Conservation (phyloP, 1,284 basidiomycete species). For the Trametes sp. region DNA sequence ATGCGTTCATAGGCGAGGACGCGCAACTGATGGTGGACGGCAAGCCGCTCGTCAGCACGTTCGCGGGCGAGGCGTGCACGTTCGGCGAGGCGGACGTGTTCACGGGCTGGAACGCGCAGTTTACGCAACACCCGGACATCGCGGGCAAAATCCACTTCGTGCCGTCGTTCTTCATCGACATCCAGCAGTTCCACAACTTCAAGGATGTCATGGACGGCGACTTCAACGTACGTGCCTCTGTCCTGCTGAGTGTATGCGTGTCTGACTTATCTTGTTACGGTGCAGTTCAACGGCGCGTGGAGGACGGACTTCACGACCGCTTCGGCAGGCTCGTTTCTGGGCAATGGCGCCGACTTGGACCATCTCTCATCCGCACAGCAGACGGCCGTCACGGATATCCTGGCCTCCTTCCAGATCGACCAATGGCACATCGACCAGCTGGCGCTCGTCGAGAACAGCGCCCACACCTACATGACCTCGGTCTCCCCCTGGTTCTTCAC, state of each 20-base stretch:
- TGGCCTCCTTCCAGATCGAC: slow-evolving; percentile 56
- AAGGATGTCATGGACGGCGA: slow-evolving; percentile 61
- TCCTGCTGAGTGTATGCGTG: neutral
- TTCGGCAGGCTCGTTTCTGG: neutral
- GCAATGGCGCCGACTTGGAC: slow-evolving; percentile 31
- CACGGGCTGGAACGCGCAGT: slow-evolving; percentile 67
- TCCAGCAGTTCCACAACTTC: slow-evolving; percentile 57
- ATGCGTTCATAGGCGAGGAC: slow-evolving; percentile 61
- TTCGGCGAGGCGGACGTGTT: slow-evolving; percentile 65
- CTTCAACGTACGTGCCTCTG: slow-evolving; percentile 57
- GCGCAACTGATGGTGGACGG: slow-evolving; percentile 69
- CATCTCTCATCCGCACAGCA: slow-evolving; percentile 40
- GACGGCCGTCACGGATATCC: slow-evolving; percentile 47
- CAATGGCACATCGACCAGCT: slow-evolving; percentile 44
- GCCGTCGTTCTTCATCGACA: slow-evolving; percentile 70
- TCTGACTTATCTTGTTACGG: slow-evolving; percentile 1
- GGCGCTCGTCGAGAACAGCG: slow-evolving; percentile 33
- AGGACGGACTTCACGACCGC: slow-evolving; percentile 15
- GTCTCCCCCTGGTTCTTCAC: slow-evolving; percentile 76
- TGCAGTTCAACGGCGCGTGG: slow-evolving; percentile 58
- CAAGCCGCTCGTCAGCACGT: slow-evolving; percentile 76
- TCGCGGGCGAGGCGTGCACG: slow-evolving; percentile 76
- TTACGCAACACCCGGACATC: slow-evolving; percentile 58
- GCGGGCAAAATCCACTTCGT: slow-evolving; percentile 63
- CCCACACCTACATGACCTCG: slow-evolving; percentile 41